phyloP scores from a whole-genome alignment of 129 eudicot genomes.

The Centrapalus pauciflorus region DNA sequence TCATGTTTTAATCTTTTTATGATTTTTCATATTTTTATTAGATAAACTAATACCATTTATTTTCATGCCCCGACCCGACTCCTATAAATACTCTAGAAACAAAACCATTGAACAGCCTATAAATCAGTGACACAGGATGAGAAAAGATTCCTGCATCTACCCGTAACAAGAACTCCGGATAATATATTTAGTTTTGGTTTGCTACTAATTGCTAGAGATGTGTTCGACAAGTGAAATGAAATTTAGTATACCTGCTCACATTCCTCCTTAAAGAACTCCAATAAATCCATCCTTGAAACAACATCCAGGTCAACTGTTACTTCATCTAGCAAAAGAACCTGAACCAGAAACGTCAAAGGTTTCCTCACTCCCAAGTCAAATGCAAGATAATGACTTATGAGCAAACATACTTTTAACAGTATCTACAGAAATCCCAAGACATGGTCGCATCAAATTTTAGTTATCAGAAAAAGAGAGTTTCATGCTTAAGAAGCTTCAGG shows the following conservation, averaged over 20 bases:
- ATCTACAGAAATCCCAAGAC: not conserved
- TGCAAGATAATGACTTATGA: not conserved
- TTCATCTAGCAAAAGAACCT: constrained; percentile 95
- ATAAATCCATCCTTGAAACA: constrained; percentile 92
- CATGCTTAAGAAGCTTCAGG: no score
- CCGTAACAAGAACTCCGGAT: not conserved
- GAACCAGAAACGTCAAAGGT: constrained; percentile 20
- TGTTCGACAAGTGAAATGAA: not conserved
- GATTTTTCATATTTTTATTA: no score
- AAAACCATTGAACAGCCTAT: no score
- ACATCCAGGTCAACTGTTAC: constrained; percentile 95
- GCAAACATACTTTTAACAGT: not conserved
- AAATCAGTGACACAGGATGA: no score
- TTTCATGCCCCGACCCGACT: no score
- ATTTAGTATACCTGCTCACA: constrained; percentile 67
- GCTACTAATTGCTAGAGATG: not conserved
- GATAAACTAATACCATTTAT: no score
- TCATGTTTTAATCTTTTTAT: no score
- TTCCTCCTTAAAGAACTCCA: constrained; percentile 85
- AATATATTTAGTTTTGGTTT: not conserved
- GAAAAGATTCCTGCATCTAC: no score
- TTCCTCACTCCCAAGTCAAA: not conserved
- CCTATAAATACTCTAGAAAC: no score
- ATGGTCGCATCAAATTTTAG: not conserved
- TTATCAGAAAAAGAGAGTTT: no score